Base-by-base conservation (phyloP, 805 yeast genomes). In the Pichia ethanolica region DNA sequence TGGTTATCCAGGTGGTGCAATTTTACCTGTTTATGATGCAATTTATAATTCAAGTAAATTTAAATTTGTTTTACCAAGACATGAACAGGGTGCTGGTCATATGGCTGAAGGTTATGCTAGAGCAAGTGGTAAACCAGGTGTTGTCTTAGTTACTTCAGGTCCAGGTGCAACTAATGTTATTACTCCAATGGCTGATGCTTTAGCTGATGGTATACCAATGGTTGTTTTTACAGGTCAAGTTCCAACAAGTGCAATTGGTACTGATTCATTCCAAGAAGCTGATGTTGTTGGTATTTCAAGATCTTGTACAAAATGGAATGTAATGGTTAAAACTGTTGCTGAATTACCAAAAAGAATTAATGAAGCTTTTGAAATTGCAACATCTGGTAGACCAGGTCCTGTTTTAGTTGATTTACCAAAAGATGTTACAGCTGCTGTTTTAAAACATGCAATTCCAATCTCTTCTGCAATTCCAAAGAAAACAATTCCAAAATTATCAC, bases 21-120 rank as follows among this genome's bases (percentile, higher is more conserved):
- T 93, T 62, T 77, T 93, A 61, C 98, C 99, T 12, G 99, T 93
- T 28, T 93, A 86, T 65, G 99, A 93, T 66, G 98, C 98, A 58
- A 93, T 93, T 59, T 87, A 85, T 75, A 86, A 91, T 72, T 86
- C 96, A 25, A 82, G 83, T 50, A 80, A 86, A 62, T 91, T 93
- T 76, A 81, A 83, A 59, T 93, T 93, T 65, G 87, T 93, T 49
- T 73, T 93, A 56, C 99, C 99, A 44, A 80, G 95, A 62, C 98
- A 93, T 68, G 99, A 93, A 70, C 99, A 93, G 71, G 99, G 99
- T 67, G 99, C 98, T 14, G 99, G 99, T 47, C 99, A 93, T 71
- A 93, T 93, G 98, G 99, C 99, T 49, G 97, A 93, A 72, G 99
- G 99, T 52, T 93, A 93, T 59, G 97, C 99, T 49, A 78, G 95